A percentile compares a stretch with the other conserved stretches of the same genome.
phyloP scores from a whole-genome alignment of 2,329 filamentous ascomycete species.

The Aspergillus proliferans region DNA sequence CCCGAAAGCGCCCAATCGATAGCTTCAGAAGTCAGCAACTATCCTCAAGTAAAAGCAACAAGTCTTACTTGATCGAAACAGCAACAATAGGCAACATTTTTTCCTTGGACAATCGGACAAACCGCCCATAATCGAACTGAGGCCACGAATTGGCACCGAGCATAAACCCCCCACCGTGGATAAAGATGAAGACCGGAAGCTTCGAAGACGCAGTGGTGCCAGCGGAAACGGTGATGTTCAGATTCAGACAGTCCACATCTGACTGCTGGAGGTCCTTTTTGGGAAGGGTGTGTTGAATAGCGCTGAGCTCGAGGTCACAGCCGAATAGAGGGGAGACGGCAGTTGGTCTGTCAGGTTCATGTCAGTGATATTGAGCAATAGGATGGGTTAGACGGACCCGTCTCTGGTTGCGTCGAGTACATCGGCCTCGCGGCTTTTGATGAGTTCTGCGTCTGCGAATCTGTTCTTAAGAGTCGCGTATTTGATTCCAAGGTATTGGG shows the following conservation, averaged over 20 bases:
- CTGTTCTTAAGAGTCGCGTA: constrained; percentile 31
- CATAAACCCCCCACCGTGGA: constrained; percentile 49
- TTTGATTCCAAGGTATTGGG: constrained; percentile 32
- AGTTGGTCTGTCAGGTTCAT: constrained; percentile 24
- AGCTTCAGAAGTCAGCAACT: constrained; percentile 29
- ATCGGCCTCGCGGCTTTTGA: constrained; percentile 17
- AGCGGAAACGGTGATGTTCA: constrained; percentile 47
- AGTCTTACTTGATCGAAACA: constrained; percentile 39
- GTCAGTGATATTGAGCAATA: neutral
- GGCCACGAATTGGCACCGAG: constrained; percentile 49
- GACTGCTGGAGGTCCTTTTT: constrained; percentile 34
- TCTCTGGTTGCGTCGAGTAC: constrained; percentile 29
- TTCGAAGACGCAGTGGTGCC: constrained; percentile 18
- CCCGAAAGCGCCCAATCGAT: constrained; percentile 41
- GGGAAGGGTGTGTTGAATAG: constrained; percentile 46
- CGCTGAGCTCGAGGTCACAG: constrained; percentile 41
- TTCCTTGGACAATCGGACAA: constrained; percentile 42
- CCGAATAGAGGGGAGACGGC: constrained; percentile 36
- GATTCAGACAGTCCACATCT: constrained; percentile 46
- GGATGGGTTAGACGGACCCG: constrained; percentile 22
- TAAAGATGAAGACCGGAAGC: constrained; percentile 48
- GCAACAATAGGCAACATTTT: constrained; percentile 43
- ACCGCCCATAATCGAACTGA: constrained; percentile 42
- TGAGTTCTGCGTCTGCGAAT: constrained; percentile 29
- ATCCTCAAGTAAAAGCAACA: neutral